Conservation (phyloP, 306 rosid species). For the Cyclanthera cordifolia region DNA sequence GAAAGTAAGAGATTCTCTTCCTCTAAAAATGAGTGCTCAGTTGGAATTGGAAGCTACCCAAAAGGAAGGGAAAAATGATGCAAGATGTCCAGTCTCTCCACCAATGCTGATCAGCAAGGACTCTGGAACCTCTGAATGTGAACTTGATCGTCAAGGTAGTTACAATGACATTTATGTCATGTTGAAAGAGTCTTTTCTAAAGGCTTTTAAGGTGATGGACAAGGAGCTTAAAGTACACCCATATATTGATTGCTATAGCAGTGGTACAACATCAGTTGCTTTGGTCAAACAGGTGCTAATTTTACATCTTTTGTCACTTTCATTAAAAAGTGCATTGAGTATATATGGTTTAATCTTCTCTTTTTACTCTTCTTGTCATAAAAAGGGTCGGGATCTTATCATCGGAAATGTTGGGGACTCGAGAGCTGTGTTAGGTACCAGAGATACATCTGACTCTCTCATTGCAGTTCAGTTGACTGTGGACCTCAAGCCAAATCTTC, state of each 20-base stretch:
- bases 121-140: constrained; percentile 5
- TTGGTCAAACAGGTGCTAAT: constrained; percentile 57
- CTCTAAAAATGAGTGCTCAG: constrained; percentile 49
- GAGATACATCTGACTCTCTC: constrained; percentile 33
- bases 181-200: constrained; percentile 43
- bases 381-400: constrained; percentile 54
- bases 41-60: constrained; percentile 30
- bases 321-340: neutral
- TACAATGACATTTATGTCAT: constrained; percentile 19
- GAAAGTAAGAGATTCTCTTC: constrained; percentile 70
- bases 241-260: constrained; percentile 44
- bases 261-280: constrained; percentile 78
- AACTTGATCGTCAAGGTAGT: neutral
- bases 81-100: constrained; percentile 23
- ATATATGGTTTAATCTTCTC: neutral
- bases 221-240: constrained; percentile 61
- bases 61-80: constrained; percentile 22
- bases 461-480: constrained; percentile 60
- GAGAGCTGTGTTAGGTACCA: constrained; percentile 59
- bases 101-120: constrained; percentile 24
- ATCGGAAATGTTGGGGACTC: constrained; percentile 61
- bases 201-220: constrained; percentile 62
- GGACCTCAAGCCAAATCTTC: constrained; percentile 73
- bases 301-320: neutral
- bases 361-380: constrained; percentile 6